Conservation (phyloP, 1,284 basidiomycete species). For the Paramarasmius palmivorus region DNA sequence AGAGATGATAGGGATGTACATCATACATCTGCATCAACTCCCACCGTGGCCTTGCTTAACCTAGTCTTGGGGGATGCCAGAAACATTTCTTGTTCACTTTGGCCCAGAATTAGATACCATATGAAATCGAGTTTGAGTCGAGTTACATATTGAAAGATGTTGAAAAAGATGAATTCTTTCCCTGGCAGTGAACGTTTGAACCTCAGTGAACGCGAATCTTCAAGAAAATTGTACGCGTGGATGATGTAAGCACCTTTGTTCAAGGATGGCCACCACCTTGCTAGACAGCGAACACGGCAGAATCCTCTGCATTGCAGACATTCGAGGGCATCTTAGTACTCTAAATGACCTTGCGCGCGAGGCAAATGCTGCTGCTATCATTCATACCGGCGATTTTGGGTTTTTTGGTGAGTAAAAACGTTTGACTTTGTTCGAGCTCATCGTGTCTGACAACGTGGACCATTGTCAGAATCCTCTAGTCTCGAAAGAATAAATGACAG, state of each 20-base stretch:
- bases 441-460: conserved; percentile 18
- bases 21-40: no score
- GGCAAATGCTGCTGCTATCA: conserved; percentile 88
- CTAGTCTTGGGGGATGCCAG: no score
- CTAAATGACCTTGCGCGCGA: conserved; percentile 92
- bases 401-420: conserved; percentile 74
- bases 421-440: conserved; percentile 2
- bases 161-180: no score
- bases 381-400: conserved; percentile 99
- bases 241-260: neutral
- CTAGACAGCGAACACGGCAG: conserved; percentile 80
- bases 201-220: no score
- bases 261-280: conserved; percentile 49
- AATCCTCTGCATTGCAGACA: conserved; percentile 95
- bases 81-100: no score
- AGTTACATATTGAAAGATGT: no score
- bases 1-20: no score
- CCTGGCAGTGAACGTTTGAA: no score
- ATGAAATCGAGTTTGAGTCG: no score
- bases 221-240: neutral
- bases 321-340: conserved; percentile 83
- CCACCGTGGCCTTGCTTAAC: no score
- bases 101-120: no score
- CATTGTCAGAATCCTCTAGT: conserved; percentile 66
- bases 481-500: conserved; percentile 91